Evolutionary conservation across 2,329 filamentous ascomycete genomes (phyloP).

Genomic region (Macrophomina tecta): DNA sequence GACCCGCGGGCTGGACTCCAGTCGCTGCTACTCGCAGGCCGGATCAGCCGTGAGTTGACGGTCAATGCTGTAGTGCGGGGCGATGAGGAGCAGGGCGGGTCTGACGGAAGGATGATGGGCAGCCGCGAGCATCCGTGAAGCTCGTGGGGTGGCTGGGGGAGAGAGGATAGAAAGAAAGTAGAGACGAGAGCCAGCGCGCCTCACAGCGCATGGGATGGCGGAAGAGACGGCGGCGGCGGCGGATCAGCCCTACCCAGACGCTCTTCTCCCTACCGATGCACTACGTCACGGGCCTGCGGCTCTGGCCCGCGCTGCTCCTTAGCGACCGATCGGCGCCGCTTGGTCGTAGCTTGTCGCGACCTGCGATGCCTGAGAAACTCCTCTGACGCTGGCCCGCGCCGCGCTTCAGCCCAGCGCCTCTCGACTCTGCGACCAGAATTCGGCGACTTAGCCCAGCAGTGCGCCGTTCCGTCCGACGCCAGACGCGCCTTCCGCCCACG

Average conservation of each 20-base stretch:
- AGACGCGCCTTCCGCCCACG: background rate
- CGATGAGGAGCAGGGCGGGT: background rate
- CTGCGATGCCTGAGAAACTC: background rate
- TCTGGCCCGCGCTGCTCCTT: constrained; percentile 11
- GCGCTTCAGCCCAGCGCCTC: background rate
- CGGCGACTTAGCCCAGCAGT: background rate
- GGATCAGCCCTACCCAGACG: constrained; percentile 20
- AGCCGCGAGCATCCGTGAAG: constrained; percentile 25
- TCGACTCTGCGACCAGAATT: background rate
- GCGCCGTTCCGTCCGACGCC: background rate
- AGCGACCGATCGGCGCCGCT: constrained; percentile 20
- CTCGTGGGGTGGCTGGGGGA: background rate
- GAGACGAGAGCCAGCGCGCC: background rate
- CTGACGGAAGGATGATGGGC: constrained; percentile 6
- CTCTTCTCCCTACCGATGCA: background rate
- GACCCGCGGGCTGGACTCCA: constrained; percentile 8
- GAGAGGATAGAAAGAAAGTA: background rate
- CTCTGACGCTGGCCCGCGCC: background rate
- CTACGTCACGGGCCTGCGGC: constrained; percentile 25
- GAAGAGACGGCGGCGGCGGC: constrained; percentile 2
- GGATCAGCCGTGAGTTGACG: background rate
- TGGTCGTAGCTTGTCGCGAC: constrained; percentile 26
- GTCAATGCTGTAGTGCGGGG: constrained; percentile 7
- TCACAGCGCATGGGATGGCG: background rate
- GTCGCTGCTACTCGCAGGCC: constrained; percentile 12